These are phyloP conservation scores for Arabis hirsuta DNA, from an alignment of 345 rosid species.

Conservation along the genomic window DNA sequence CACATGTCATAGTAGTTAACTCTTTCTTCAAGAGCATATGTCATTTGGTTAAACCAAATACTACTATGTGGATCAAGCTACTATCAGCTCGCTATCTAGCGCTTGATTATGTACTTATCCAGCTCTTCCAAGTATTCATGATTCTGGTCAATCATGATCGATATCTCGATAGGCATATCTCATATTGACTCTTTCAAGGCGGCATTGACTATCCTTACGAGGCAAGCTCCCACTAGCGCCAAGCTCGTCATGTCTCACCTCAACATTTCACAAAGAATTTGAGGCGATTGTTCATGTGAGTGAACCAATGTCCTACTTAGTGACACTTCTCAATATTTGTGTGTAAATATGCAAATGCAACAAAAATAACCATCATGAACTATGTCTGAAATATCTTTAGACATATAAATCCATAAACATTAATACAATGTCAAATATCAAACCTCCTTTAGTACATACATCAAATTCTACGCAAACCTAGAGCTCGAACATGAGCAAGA, in stretches of 20 bases:
- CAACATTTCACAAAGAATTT: not conserved
- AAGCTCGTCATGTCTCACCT: not conserved
- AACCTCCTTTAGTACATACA: too few relatives aligned
- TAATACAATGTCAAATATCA: too few relatives aligned
- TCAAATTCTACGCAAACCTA: too few relatives aligned
- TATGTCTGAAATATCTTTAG: too few relatives aligned
- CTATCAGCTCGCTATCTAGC: not conserved
- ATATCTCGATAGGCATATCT: not conserved
- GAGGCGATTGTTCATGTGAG: slow-evolving; percentile 8
- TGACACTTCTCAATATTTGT: not conserved
- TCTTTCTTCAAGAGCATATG: too few relatives aligned
- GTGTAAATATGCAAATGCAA: not conserved
- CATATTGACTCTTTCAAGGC: slow-evolving; percentile 12
- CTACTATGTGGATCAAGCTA: not conserved
- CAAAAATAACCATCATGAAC: not conserved
- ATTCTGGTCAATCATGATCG: not conserved
- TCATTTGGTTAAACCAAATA: not conserved
- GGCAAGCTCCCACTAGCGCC: not conserved
- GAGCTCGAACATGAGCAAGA: too few relatives aligned
- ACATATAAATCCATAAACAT: too few relatives aligned
- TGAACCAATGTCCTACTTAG: not conserved
- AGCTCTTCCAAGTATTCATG: not conserved
- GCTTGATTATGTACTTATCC: not conserved
- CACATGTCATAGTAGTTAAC: slow-evolving; percentile 6
- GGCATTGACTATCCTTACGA: not conserved